These are phyloP conservation scores for Penicillium sp. DNA, from an alignment of 2,329 filamentous ascomycete species.

Conservation along the genomic window DNA sequence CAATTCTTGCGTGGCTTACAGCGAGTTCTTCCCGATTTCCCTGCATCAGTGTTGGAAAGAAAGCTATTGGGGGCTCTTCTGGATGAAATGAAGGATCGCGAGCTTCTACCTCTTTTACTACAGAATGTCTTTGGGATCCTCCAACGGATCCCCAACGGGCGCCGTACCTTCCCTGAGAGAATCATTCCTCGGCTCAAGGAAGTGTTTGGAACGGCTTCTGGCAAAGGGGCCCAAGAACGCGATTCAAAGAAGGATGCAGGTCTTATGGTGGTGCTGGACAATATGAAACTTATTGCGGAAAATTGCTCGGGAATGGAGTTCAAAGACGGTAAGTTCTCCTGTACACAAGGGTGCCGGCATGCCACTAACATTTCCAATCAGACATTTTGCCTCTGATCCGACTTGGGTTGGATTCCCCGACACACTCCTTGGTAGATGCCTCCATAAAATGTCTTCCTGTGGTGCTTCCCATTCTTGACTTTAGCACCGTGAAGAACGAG, in stretches of 20 bases:
- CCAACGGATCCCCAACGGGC: constrained; percentile 71
- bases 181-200: constrained; percentile 82
- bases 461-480: constrained; percentile 86
- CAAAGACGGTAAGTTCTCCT: constrained; percentile 70
- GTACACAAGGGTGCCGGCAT: constrained; percentile 2
- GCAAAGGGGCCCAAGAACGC: constrained; percentile 60
- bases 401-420: constrained; percentile 80
- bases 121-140: constrained; percentile 93
- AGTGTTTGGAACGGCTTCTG: constrained; percentile 65
- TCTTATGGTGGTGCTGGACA: constrained; percentile 85
- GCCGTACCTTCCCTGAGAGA: constrained; percentile 76
- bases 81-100: constrained; percentile 90
- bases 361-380: constrained; percentile 37
- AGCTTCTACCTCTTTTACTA: constrained; percentile 78
- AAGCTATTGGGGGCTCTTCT: constrained; percentile 86
- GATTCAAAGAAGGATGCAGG: constrained; percentile 84
- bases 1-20: constrained; percentile 87
- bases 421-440: constrained; percentile 83
- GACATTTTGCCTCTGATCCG: constrained; percentile 86
- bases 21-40: constrained; percentile 86
- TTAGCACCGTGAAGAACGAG: constrained; percentile 95
- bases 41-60: constrained; percentile 88
- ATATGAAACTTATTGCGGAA: constrained; percentile 70
- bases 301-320: constrained; percentile 91
- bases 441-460: constrained; percentile 74